Conservation (phyloP, 139 green algal genomes). For the Chlamydomonas sphaeroides region DNA sequence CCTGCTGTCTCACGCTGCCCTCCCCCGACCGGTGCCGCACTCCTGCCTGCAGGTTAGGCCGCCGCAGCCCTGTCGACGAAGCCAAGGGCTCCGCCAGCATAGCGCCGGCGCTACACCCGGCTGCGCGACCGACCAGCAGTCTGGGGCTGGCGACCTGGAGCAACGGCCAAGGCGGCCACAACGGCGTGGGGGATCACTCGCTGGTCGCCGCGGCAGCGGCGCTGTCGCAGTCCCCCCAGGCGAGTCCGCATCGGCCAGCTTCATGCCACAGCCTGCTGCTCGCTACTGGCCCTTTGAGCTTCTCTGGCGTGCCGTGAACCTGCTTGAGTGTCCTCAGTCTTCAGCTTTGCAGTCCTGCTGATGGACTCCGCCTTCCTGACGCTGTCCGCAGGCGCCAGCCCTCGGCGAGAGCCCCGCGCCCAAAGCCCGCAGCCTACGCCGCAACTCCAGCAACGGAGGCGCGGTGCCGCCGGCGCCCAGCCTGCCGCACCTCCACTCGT, state of each 20-base stretch:
- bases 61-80: background rate
- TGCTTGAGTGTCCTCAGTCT: background rate
- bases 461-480: background rate
- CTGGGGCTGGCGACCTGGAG: background rate
- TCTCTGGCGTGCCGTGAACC: background rate
- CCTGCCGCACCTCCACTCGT: background rate
- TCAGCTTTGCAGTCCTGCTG: background rate
- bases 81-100: background rate
- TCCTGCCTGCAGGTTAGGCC: background rate
- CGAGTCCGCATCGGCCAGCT: no score
- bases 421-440: background rate
- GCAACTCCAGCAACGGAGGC: background rate
- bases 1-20: background rate
- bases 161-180: background rate
- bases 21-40: no score
- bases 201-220: background rate
- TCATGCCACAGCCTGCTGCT: no score
- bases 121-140: no score
- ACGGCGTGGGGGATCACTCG: background rate
- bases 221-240: no score
- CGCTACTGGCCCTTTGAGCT: background rate
- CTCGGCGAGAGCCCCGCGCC: slow-evolving; percentile 6
- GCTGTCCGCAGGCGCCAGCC: no score
- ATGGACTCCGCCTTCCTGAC: background rate
- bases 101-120: no score